Base-by-base conservation (phyloP, 352 stramenopile species). In the Phytopythium ostracodes region DNA sequence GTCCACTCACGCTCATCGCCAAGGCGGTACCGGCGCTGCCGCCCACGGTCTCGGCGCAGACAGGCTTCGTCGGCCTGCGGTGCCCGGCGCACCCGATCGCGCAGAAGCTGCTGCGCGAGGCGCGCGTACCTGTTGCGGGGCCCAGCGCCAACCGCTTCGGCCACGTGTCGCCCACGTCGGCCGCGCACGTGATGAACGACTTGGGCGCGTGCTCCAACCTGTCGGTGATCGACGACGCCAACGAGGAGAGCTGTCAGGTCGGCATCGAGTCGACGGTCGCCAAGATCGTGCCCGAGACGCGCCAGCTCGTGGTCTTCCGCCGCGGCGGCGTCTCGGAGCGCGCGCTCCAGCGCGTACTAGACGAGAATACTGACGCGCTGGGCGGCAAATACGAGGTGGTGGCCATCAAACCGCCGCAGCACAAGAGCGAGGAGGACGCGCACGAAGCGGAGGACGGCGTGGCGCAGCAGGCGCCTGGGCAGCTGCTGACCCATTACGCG, bases 91-190 rank as follows among this genome's bases (percentile, higher is more conserved):
- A 99, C 71, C 75, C 90, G 0, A 73, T 99, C 18, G 96, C 97
- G 1, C 79, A 91, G 60, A 73, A 78, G 46, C 71, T 99, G 42
- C 84, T 99, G 31, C 72, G 74, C 27, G 81, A 75, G 36, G 91
- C 94, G 6, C 66, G 89, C 27, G 85, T 99, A 35, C 98, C 98
- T 0, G 94, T 99, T 22, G 97, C 97, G 7, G 98, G 97, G 27
- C 98, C 98, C 1, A 98, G 89, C 72, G 98, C 98, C 12, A 99
- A 99, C 70, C 90, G 97, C 58, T 99, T 99, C 74, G 97, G 97
- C 15, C 97, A 99, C 66, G 97, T 99, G 40, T 98, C 91, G 38
- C 97, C 98, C 6, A 99, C 98, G 11, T 83, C 79, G 10, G 96
- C 97, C 6, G 66, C 88, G 51, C 97, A 99, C 72, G 98, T 99